Percentiles rank a stretch among this genome's conserved stretches.
Evolutionary conservation across 108 stramenopile species (phyloP).

Genomic region (Fragilariopsis cylindrus): DNA sequence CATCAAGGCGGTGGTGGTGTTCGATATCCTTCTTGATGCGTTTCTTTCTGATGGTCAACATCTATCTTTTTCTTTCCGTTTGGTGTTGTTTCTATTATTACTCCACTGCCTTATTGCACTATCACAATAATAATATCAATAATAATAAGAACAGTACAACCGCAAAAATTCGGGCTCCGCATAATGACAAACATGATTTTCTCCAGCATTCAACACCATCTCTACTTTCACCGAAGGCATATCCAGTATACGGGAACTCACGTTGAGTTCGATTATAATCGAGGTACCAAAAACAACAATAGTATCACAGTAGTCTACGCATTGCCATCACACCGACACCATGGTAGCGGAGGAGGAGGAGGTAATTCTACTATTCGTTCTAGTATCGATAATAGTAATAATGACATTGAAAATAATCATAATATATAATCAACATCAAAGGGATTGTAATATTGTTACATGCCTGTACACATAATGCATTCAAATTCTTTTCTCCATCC

Average conservation of each 20-base stretch:
- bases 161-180: no score
- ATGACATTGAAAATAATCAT: neutral
- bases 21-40: neutral
- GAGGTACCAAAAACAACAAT: neutral
- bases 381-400: neutral
- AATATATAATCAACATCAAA: conserved; percentile 3
- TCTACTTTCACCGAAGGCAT: neutral
- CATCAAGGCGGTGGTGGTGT: neutral
- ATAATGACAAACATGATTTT: neutral
- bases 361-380: neutral
- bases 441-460: conserved; percentile 46
- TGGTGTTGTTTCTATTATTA: no score
- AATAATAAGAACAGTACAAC: no score
- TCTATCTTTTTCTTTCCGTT: no score
- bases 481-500: conserved; percentile 52
- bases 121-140: no score
- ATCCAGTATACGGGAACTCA: conserved; percentile 1
- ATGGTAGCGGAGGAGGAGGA: neutral
- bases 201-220: neutral
- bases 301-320: neutral
- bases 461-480: conserved; percentile 47
- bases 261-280: conserved; percentile 1
- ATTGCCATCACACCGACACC: neutral
- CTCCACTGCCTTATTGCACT: no score
- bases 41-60: no score